phyloP scores from a whole-genome alignment of 768 basidiomycete genomes.

The Rhodocollybia butyracea region DNA sequence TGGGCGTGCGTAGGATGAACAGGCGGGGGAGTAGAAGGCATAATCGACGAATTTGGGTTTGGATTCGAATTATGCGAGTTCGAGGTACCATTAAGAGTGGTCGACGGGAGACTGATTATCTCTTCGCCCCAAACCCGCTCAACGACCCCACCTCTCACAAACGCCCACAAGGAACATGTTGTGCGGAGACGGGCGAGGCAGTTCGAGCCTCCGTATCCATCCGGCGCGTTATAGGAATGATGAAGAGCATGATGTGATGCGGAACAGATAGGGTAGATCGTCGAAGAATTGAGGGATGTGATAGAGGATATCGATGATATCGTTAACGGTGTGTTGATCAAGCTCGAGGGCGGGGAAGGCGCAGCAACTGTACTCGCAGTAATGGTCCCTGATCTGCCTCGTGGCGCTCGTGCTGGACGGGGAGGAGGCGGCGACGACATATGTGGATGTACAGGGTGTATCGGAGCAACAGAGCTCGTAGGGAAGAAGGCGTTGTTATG shows the following conservation, averaged over 20 bases:
- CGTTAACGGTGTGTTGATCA: neutral
- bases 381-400: neutral
- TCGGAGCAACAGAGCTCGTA: neutral
- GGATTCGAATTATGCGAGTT: neutral
- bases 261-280: neutral
- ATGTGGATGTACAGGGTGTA: neutral
- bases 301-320: neutral
- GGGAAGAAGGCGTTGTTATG: neutral
- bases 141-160: constrained; percentile 75
- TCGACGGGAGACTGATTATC: constrained; percentile 30
- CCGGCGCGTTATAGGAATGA: constrained; percentile 7
- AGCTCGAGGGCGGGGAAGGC: too few relatives aligned
- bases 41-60: neutral
- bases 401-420: neutral
- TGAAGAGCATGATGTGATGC: neutral
- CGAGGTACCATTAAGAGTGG: neutral
- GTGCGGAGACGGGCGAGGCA: constrained; percentile 78
- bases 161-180: constrained; percentile 91
- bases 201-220: constrained; percentile 46
- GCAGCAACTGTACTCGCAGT: neutral
- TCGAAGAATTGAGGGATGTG: constrained; percentile 1
- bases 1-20: neutral
- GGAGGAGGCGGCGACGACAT: neutral
- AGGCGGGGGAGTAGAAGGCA: constrained; percentile 23
- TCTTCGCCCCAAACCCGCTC: constrained; percentile 92